These are phyloP conservation scores for Dalbergia cultrata DNA, from an alignment of 306 rosid species.

Conservation along the genomic window DNA sequence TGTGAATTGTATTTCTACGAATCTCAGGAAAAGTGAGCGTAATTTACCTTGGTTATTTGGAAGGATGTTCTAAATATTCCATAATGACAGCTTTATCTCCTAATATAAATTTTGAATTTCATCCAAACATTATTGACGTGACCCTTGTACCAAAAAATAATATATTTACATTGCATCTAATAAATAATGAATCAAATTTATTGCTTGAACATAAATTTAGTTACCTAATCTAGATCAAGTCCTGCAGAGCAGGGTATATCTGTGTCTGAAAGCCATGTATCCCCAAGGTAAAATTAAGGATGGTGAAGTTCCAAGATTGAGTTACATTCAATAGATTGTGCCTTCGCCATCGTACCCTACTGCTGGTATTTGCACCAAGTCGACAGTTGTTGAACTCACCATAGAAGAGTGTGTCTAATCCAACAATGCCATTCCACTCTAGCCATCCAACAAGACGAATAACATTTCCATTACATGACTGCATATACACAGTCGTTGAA, in stretches of 20 bases:
- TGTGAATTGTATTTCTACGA: too few species aligned
- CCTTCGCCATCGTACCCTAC: constrained; percentile 78
- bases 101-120: too few species aligned
- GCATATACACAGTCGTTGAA: constrained; percentile 80
- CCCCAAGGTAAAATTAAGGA: constrained; percentile 64
- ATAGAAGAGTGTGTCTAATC: constrained; percentile 70
- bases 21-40: too few species aligned
- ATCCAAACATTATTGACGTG: neutral
- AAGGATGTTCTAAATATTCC: too few species aligned
- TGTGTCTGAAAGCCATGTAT: constrained; percentile 77
- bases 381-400: constrained; percentile 79
- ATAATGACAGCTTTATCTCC: too few species aligned
- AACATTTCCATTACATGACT: constrained; percentile 73
- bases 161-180: constrained; percentile 18
- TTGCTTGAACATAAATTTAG: neutral
- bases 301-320: constrained; percentile 76
- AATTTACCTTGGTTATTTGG: too few species aligned
- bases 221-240: constrained; percentile 38
- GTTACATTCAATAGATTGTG: constrained; percentile 56
- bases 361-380: constrained; percentile 65
- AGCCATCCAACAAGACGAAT: constrained; percentile 72
- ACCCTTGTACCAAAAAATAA: neutral
- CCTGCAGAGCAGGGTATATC: constrained; percentile 73
- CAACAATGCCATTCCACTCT: constrained; percentile 77
- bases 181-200: constrained; percentile 32